These are phyloP conservation scores for Calonectria montana DNA, from an alignment of 2,329 filamentous ascomycete species.

Conservation along the genomic window DNA sequence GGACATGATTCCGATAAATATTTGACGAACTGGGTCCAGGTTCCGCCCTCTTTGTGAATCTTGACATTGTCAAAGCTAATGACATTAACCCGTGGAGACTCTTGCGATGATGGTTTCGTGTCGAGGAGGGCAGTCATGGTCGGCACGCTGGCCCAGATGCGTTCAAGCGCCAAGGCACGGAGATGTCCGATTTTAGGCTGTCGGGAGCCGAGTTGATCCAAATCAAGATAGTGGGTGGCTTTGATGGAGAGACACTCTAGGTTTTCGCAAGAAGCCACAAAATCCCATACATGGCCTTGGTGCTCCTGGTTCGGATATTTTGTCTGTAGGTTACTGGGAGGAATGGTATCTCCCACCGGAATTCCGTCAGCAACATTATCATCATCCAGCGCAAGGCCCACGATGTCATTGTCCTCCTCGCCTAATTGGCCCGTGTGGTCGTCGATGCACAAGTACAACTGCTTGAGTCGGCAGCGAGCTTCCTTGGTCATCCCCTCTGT, in stretches of 20 bases:
- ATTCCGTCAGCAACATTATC: neutral
- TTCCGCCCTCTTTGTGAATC: neutral
- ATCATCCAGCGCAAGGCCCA: neutral
- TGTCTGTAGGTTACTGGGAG: neutral
- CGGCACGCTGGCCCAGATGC: neutral
- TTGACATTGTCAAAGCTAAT: neutral
- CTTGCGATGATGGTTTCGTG: neutral
- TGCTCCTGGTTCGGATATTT: neutral
- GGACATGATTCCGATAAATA: neutral
- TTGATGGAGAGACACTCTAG: neutral
- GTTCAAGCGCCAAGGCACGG: neutral
- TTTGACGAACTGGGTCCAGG: neutral
- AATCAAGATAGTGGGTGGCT: neutral
- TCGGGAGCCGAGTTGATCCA: neutral
- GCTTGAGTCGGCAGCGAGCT: neutral
- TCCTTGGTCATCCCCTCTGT: neutral
- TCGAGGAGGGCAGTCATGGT: neutral
- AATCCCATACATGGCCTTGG: neutral
- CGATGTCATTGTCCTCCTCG: neutral
- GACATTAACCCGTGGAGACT: neutral
- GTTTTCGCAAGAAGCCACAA: neutral
- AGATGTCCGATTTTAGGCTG: neutral
- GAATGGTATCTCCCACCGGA: neutral
- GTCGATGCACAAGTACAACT: neutral
- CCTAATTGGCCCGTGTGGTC: neutral